A percentile compares a stretch with the other conserved stretches of the same genome.
Evolutionary conservation across 2,329 filamentous ascomycete species (phyloP).

Genomic region (Trichoderma lentiforme): DNA sequence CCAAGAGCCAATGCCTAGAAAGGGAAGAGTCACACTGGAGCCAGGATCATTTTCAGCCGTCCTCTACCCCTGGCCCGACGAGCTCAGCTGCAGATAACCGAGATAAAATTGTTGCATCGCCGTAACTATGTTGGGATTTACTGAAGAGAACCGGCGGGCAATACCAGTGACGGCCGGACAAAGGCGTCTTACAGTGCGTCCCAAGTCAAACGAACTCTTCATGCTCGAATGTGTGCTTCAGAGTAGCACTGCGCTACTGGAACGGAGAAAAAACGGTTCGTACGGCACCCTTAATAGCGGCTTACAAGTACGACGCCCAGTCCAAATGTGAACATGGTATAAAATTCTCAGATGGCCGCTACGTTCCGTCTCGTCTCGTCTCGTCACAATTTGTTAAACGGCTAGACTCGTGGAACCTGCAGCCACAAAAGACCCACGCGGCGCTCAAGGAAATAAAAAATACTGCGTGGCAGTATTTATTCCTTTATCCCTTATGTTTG

Average conservation of each 20-base stretch:
- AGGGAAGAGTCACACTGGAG: neutral
- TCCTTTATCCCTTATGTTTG: slow-evolving; percentile 7
- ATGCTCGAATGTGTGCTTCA: neutral
- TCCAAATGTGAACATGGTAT: neutral
- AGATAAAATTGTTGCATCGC: slow-evolving; percentile 16
- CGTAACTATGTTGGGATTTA: neutral
- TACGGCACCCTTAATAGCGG: neutral
- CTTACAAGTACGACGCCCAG: neutral
- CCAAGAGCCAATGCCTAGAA: neutral
- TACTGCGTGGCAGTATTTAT: neutral
- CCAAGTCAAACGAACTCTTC: neutral
- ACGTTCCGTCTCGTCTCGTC: neutral
- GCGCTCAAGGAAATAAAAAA: neutral
- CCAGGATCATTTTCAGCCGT: slow-evolving; percentile 2
- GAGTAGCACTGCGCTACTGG: neutral
- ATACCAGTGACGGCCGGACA: neutral
- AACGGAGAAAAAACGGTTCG: neutral
- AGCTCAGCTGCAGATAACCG: slow-evolving; percentile 18
- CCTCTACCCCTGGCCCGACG: slow-evolving; percentile 3
- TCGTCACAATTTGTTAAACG: neutral
- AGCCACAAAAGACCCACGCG: slow-evolving; percentile 13
- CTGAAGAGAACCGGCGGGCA: neutral
- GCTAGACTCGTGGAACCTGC: neutral
- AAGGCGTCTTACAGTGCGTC: neutral
- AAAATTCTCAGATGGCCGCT: neutral